Conservation (phyloP, 1,284 basidiomycete genomes). For the Trichosporon sp. region DNA sequence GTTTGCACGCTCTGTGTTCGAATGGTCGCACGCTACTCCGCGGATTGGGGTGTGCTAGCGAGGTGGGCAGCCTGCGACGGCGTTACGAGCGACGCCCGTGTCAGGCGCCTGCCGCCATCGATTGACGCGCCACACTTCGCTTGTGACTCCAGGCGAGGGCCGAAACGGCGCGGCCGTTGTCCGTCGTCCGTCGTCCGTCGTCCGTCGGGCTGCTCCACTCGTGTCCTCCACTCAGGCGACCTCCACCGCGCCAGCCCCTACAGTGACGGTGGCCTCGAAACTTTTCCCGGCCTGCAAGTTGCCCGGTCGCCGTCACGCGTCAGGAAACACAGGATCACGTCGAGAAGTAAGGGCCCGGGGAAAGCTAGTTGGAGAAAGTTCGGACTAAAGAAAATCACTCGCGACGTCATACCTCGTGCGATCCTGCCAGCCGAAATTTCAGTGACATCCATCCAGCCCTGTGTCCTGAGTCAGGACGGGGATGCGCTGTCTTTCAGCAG, state of each 20-base stretch:
- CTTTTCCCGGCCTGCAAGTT: not conserved
- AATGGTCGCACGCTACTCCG: too few relatives aligned
- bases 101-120: not conserved
- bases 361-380: not conserved
- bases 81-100: not conserved
- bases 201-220: not conserved
- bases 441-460: not conserved
- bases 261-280: not conserved
- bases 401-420: not conserved
- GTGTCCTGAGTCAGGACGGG: not conserved
- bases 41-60: too few relatives aligned
- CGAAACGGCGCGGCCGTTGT: not conserved
- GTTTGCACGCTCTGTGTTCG: too few relatives aligned
- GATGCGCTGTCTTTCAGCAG: too few relatives aligned
- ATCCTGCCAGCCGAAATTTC: not conserved
- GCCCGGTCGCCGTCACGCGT: not conserved
- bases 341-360: not conserved
- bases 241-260: not conserved
- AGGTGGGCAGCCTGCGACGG: too few relatives aligned
- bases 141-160: not conserved
- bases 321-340: not conserved
- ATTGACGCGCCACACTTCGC: not conserved
- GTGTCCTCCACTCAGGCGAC: not conserved
- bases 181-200: not conserved
- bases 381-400: not conserved